Evolutionary conservation across 1,284 basidiomycete genomes (phyloP), one percentile per base, ranked within the genome.

Genomic region (Sanghuangporus baumii): DNA sequence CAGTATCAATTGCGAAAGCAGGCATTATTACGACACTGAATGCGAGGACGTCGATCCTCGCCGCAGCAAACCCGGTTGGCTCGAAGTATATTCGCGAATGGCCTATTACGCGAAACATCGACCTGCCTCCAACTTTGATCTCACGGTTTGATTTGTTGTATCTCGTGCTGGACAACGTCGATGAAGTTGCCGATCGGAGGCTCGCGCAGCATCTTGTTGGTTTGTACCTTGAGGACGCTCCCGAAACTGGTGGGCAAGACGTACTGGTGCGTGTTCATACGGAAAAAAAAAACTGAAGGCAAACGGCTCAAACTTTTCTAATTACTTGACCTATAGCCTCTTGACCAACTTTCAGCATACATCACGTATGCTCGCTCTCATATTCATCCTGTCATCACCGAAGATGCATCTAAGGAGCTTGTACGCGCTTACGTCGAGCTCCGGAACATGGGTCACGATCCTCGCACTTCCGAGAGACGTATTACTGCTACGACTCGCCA

Each of bases 1-100:
- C 96, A 0, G 95, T 99, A 2, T 98, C 96, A 1, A 96, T 99
- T 65, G 97, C 97, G n/a, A 99, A 99, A 76, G 96, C 96, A 0
- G 97, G 97, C 9, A 99, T 99, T 71, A 99, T 98, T 73, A 99
- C 96, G 0, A 98, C 97, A 0, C 81, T 99, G 66, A 99, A 99
- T 70, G 96, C 97, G 0, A 85, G 97, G 40, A 98, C 96, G 0
- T 99, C 97, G 0, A 95, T 99, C 68, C 81, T 99, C 2, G 96
- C 96, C 1, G 96, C 96, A 7, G 96, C 96, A 46, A 99, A 99
- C 74, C 96, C 96, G 1, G 91, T 98, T 38, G 94, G 94, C 38
- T 96, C 94, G 1, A 94, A 94, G 73, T 99, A 99, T 78, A 94
- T 59, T 34, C 46, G 56, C 31, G 64, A 65, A 54, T 65, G 64